Base-by-base conservation (phyloP, 495 filamentous ascomycete species). In the Penicillium salamii region DNA sequence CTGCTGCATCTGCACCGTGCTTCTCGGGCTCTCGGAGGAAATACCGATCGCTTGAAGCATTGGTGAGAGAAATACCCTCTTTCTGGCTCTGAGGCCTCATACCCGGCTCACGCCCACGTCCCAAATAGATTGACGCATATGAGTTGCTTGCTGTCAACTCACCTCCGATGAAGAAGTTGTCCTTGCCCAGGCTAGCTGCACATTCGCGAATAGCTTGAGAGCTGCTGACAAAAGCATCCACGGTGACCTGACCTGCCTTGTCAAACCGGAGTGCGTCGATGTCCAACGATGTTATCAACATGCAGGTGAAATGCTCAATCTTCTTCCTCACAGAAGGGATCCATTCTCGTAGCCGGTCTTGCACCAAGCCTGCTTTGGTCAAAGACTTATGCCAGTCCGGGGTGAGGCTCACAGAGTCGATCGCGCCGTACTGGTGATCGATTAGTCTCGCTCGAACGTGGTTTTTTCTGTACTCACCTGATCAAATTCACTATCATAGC, bases 261-360 rank as follows among this genome's bases (percentile, higher is more conserved):
- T 87, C 84, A 61, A 84, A 81, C 20, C 84, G 83, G 61, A 78
- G 87, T 5, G 81, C 84, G 52, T 87, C 84, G 29, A 87, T 78
- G 61, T 87, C 84, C 19, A 87, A 63, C 48, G 74, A 77, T 6
- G 64, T 59, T 34, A 88, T 82, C 1, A 80, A 61, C 63, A 86
- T 80, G 60, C 85, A 88, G 6, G 84, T 84, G 45, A 88, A 84
- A 42, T 88, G 86, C 24, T 69, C 78, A 46, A 78, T 74, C 41
- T 79, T 79, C 20, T 77, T 67, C 7, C 72, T 62, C 2, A 88
- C 85, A n/a, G 67, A 63, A 1, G 82, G 79, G 8, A 74, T 50
- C 86, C 86, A 89, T 56, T 87, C 85, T 42, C 86, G 81, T 2
- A 89, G 74, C 53, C 86, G 84, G 63, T 89, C 85, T 59, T 89